Percentiles rank a stretch among this genome's conserved stretches.
Evolutionary conservation across 495 filamentous ascomycete genomes (phyloP).

Genomic region (Penicillium fimorum): DNA sequence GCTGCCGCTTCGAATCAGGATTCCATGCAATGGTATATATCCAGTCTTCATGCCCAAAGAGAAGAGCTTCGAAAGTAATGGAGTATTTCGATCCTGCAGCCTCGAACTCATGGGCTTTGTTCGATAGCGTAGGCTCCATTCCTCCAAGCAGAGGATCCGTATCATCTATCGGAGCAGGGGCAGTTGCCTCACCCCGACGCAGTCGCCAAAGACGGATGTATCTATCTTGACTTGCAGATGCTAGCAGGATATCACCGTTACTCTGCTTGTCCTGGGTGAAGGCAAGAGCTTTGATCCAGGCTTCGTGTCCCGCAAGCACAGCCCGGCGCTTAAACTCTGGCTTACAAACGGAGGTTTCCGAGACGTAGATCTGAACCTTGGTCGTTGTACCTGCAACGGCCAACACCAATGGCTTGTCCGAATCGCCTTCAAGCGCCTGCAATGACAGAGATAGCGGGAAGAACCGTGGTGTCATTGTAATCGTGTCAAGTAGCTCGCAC

Average conservation of each 20-base stretch:
- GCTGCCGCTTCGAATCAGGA: conserved; percentile 53
- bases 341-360: conserved; percentile 35
- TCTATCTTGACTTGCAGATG: conserved; percentile 95
- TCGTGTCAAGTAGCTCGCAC: conserved; percentile 61
- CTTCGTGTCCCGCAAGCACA: conserved; percentile 85
- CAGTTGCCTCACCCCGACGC: conserved; percentile 57
- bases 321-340: conserved; percentile 68
- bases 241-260: conserved; percentile 70
- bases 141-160: conserved; percentile 58
- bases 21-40: conserved; percentile 85
- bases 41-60: conserved; percentile 98
- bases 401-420: conserved; percentile 57
- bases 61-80: conserved; percentile 88
- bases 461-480: conserved; percentile 70
- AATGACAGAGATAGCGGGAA: conserved; percentile 78
- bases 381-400: conserved; percentile 82
- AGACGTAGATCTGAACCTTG: conserved; percentile 71
- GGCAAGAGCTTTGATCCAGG: conserved; percentile 84
- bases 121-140: conserved; percentile 63
- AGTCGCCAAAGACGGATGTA: conserved; percentile 94
- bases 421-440: conserved; percentile 49
- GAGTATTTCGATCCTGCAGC: conserved; percentile 61
- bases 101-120: conserved; percentile 78
- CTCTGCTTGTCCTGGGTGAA: conserved; percentile 65
- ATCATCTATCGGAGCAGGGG: conserved; percentile 37